phyloP scores from a whole-genome alignment of 2,329 filamentous ascomycete genomes.

The Clathrospora elynae region DNA sequence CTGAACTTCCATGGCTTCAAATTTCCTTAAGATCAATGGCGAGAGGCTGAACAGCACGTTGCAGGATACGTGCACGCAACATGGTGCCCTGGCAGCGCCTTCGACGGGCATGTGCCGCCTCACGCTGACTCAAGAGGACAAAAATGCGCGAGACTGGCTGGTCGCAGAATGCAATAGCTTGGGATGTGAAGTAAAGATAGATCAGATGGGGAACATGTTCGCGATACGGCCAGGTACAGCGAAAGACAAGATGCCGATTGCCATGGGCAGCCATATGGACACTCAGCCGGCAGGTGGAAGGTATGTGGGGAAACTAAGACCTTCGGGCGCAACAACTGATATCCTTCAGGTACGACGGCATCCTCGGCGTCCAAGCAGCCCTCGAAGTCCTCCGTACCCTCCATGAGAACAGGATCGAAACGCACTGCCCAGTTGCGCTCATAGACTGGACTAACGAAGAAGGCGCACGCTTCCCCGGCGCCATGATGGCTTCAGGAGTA shows the following conservation, averaged over 20 bases:
- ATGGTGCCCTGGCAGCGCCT: constrained; percentile 31
- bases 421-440: constrained; percentile 68
- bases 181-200: constrained; percentile 41
- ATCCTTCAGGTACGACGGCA: constrained; percentile 68
- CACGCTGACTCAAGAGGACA: constrained; percentile 55
- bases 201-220: constrained; percentile 46
- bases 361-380: constrained; percentile 71
- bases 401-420: constrained; percentile 40
- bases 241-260: constrained; percentile 57
- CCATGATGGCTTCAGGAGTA: constrained; percentile 74
- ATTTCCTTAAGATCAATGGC: constrained; percentile 26
- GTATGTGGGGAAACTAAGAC: background rate
- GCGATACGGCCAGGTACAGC: constrained; percentile 34
- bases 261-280: constrained; percentile 57
- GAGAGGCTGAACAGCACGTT: constrained; percentile 31
- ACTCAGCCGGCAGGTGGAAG: constrained; percentile 53
- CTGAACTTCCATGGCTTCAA: constrained; percentile 9
- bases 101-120: constrained; percentile 75
- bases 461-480: constrained; percentile 75
- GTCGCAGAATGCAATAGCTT: constrained; percentile 32
- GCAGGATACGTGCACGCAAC: constrained; percentile 35
- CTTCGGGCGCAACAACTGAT: too few relatives aligned
- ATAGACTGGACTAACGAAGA: constrained; percentile 84
- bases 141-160: constrained; percentile 39
- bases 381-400: constrained; percentile 48